A percentile compares a stretch with the other conserved stretches of the same genome.
phyloP scores from a whole-genome alignment of 306 rosid species.

The Sophora flavescens region DNA sequence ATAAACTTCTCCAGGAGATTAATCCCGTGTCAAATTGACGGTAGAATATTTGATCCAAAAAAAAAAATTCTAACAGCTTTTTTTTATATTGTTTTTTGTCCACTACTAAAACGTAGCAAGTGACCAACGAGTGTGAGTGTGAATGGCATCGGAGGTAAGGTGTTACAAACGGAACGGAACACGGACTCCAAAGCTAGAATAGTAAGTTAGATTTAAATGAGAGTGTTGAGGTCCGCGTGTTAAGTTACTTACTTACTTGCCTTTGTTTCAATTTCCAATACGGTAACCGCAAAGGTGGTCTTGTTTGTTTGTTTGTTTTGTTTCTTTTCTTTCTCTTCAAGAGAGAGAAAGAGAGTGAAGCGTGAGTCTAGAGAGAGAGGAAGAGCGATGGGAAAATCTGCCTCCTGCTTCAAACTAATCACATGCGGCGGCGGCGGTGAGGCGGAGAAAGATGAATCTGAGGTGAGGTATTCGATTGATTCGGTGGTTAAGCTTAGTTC shows the following conservation, averaged over 20 bases:
- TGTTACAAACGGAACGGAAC: conserved; percentile 39
- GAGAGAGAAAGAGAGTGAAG: background rate
- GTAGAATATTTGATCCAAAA: no score
- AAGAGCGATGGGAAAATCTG: conserved; percentile 70
- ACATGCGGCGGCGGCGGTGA: conserved; percentile 78
- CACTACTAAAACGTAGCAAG: background rate
- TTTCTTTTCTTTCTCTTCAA: conserved; percentile 42
- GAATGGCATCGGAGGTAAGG: conserved; percentile 35
- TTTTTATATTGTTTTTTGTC: conserved; percentile 10
- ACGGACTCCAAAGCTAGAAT: conserved; percentile 59
- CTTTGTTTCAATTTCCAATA: conserved; percentile 62
- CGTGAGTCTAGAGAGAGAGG: no score
- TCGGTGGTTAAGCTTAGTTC: background rate
- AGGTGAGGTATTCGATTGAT: conserved; percentile 61
- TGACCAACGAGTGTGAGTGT: background rate
- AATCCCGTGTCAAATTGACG: no score
- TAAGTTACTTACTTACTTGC: conserved; percentile 3
- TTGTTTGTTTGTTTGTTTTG: conserved; percentile 48
- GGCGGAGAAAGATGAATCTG: conserved; percentile 62
- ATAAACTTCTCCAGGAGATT: no score
- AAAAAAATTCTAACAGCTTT: conserved; percentile 55
- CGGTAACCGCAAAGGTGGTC: conserved; percentile 50
- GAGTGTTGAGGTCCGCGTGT: conserved; percentile 66
- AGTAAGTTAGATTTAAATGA: conserved; percentile 63
- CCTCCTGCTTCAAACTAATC: conserved; percentile 85